Base-by-base conservation (phyloP, 1,139 yeast genomes). In the Waltiozyma sp. region DNA sequence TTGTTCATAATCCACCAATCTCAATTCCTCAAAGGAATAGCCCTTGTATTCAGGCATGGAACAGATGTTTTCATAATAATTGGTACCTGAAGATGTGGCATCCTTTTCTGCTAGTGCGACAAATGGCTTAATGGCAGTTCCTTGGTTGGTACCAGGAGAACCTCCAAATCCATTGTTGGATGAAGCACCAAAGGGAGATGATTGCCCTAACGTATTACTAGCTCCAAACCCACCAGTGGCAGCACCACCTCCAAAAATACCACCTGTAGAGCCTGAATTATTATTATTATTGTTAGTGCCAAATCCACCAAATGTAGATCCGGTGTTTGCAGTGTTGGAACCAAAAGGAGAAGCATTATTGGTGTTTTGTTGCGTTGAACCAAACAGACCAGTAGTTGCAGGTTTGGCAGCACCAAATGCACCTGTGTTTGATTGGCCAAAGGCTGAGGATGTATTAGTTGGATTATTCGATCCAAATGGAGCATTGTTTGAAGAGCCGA, bases 11-110 rank as follows among this genome's bases (percentile, higher is more conserved):
- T 91, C 99, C 61, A 84, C 91, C 53, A 75, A 67, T 60, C 99
- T 74, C 62, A 91, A 72, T 61, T 91, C 98, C 61, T 89, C 96
- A 56, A 81, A 75, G 1, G 95, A 84, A 55, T 65, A 85, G 55
- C 79, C 79, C 52, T 73, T 72, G 60, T 91, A 91, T 57, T 87
- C 95, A 14, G 95, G 95, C 97, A 91, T 89, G 38, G 86, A 75
- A 19, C 84, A 69, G 49, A 93, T 80, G 54, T 79, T 80, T 59
- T 89, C 88, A 62, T 72, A 91, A 40, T 73, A 64, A 52, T 74
- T 78, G 31, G 76, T 75, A 1, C 73, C 68, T 5, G 37, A 35
- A 28, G 74, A 70, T 40, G 77, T 68, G 3, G 75, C 67, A 55
- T 91, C 98, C 58, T 84, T 85, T 59, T 91, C 97, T 37, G 70